Base-by-base conservation (phyloP, 1,284 basidiomycete genomes). In the Schizophyllum amplum region DNA sequence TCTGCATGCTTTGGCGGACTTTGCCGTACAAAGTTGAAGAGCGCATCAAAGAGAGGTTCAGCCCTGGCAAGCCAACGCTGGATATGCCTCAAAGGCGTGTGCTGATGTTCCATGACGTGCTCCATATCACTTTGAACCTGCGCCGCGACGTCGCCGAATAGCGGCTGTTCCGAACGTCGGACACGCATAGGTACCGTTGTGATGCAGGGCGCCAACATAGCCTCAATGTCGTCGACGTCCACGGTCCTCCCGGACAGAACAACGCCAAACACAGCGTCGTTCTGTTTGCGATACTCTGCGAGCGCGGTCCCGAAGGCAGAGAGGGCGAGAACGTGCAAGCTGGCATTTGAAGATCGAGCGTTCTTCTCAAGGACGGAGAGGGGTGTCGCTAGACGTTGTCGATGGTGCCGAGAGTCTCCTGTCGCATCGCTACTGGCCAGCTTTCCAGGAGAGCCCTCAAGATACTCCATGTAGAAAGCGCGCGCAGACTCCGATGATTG, bases 191-290 rank as follows among this genome's bases (percentile, higher is more conserved):
- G 58, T 20, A 59, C 55, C 20, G 55, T 59, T 11, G 55, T 57
- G 24, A 59, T 57, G 46, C 55, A 57, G 20, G 58, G 58, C 26
- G 52, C 55, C 56, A 50, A 21, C 42, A 61, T 55, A 11, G 51
- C 55, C 15, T 60, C 60, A 9, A 57, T 55, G 23, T 46, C 59
- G 6, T 58, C 56, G 17, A 61, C 57, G 4, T 57, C 47, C n/a
- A 61, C 49, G 9, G 59, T 58, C 15, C 62, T 58, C 6, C 62
- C 62, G 20, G 60, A 63, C 22, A 61, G 60, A 26, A 63, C 62
- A 13, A 61, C 60, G 60, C 58, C 20, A 20, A 50, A 50, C 24
- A 59, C 58, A 47, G 47, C 7, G 33, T 56, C 58, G 24, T 51
- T 53, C 11, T 21, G 24, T 50, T 26, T 42, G 20, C 55, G 55